These are phyloP conservation scores for Hamigera avellanea DNA, from an alignment of 495 filamentous ascomycete genomes.

Conservation along the genomic window DNA sequence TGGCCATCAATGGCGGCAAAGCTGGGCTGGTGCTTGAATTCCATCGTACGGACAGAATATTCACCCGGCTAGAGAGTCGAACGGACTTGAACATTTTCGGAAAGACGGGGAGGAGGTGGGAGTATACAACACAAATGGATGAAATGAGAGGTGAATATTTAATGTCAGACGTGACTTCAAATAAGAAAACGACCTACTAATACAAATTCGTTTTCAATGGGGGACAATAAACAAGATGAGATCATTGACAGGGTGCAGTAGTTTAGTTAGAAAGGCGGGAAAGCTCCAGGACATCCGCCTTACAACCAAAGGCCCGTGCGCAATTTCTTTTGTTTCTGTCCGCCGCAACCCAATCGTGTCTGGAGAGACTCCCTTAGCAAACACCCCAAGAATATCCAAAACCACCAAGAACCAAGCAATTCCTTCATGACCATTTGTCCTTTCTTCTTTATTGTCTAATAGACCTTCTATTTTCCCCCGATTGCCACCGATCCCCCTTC, in stretches of 20 bases:
- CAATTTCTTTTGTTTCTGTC: conserved; percentile 23
- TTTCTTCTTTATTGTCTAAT: conserved; percentile 5
- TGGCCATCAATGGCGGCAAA: conserved; percentile 35
- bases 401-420: too few relatives aligned
- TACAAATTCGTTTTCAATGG: too few relatives aligned
- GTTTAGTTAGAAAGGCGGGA: too few relatives aligned
- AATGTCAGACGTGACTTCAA: too few relatives aligned
- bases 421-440: conserved; percentile 1
- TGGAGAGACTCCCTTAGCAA: not conserved
- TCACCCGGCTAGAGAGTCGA: conserved; percentile 15
- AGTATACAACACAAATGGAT: too few relatives aligned
- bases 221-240: too few relatives aligned
- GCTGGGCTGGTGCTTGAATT: conserved; percentile 29
- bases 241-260: too few relatives aligned
- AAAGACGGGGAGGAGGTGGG: too few relatives aligned
- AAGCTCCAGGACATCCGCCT: too few relatives aligned
- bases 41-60: conserved; percentile 24
- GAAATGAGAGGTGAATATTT: too few relatives aligned
- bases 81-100: conserved; percentile 18
- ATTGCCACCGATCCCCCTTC: conserved; percentile 1
- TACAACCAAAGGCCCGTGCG: conserved; percentile 25
- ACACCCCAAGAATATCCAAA: too few relatives aligned
- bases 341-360: conserved; percentile 2
- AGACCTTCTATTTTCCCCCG: conserved; percentile 1
- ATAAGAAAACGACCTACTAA: too few relatives aligned